phyloP scores from a whole-genome alignment of 495 filamentous ascomycete species.

The Lophiostoma macrostomum region DNA sequence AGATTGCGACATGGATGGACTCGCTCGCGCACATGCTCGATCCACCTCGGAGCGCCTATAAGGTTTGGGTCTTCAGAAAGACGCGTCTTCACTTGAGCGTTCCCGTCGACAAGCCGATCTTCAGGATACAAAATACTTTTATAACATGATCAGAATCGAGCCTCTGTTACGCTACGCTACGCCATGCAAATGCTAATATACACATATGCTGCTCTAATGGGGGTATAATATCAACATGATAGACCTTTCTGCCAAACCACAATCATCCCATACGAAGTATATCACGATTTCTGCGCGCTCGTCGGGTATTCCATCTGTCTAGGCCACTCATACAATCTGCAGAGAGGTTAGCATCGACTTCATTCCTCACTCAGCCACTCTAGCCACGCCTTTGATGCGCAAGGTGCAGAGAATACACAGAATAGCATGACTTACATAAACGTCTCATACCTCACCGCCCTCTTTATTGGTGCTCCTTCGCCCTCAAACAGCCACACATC shows the following conservation, averaged over 20 bases:
- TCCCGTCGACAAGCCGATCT: too few relatives aligned
- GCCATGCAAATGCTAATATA: too few relatives aligned
- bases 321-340: conserved; percentile 1
- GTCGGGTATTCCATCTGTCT: conserved; percentile 6
- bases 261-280: not conserved
- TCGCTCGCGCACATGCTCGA: too few relatives aligned
- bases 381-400: not conserved
- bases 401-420: not conserved
- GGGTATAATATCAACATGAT: not conserved
- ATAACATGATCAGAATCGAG: too few relatives aligned
- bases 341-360: not conserved
- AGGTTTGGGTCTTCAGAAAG: too few relatives aligned
- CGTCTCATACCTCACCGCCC: conserved; percentile 25
- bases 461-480: conserved; percentile 14
- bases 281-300: not conserved
- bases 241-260: not conserved
- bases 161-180: too few relatives aligned
- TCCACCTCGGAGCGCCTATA: too few relatives aligned
- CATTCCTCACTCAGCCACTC: not conserved
- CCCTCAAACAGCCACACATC: conserved; percentile 21
- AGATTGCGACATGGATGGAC: too few relatives aligned
- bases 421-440: conserved; percentile 20
- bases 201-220: too few relatives aligned
- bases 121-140: too few relatives aligned
- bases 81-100: too few relatives aligned